Percentiles rank a stretch among this genome's conserved stretches.
phyloP scores from a whole-genome alignment of 768 basidiomycete species.

The Boletus tylopilopsis region DNA sequence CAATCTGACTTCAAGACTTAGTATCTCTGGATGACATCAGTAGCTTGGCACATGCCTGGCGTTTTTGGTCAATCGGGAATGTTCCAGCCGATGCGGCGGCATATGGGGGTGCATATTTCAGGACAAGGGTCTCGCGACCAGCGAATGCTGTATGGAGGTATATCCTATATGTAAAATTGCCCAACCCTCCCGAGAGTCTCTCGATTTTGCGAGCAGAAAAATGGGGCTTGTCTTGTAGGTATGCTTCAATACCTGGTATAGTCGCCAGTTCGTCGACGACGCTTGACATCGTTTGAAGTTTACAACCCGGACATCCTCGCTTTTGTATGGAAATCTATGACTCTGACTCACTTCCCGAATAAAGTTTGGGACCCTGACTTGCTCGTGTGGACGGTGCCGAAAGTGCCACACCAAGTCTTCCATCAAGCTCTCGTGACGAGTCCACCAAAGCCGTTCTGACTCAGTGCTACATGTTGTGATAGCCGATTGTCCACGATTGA shows the following conservation, averaged over 20 bases:
- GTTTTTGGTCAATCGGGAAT: conserved; percentile 38
- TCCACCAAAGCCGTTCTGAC: too few species aligned
- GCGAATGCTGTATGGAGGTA: conserved; percentile 37
- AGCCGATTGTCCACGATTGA: neutral
- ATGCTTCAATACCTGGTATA: conserved; percentile 33
- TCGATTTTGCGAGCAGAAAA: conserved; percentile 42
- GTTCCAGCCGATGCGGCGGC: conserved; percentile 23
- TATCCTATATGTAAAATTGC: conserved; percentile 61
- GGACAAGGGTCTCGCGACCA: conserved; percentile 44
- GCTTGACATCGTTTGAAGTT: conserved; percentile 13
- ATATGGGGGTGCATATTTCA: conserved; percentile 57
- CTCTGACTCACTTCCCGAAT: conserved; percentile 12
- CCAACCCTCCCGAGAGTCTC: conserved; percentile 47
- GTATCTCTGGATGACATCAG: neutral
- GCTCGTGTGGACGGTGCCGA: neutral
- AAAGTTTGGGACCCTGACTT: neutral
- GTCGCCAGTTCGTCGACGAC: conserved; percentile 26
- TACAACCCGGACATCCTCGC: neutral
- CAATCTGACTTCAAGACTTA: conserved; percentile 33
- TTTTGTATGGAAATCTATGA: neutral
- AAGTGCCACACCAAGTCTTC: neutral
- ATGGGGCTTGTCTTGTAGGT: conserved; percentile 41
- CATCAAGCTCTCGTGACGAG: too few species aligned
- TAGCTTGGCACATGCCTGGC: conserved; percentile 45
- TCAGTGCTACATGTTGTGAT: too few species aligned